Evolutionary conservation across 2,329 filamentous ascomycete species (phyloP), one percentile per base, ranked within the genome.

Genomic region (Purpureocillium lavendulum): DNA sequence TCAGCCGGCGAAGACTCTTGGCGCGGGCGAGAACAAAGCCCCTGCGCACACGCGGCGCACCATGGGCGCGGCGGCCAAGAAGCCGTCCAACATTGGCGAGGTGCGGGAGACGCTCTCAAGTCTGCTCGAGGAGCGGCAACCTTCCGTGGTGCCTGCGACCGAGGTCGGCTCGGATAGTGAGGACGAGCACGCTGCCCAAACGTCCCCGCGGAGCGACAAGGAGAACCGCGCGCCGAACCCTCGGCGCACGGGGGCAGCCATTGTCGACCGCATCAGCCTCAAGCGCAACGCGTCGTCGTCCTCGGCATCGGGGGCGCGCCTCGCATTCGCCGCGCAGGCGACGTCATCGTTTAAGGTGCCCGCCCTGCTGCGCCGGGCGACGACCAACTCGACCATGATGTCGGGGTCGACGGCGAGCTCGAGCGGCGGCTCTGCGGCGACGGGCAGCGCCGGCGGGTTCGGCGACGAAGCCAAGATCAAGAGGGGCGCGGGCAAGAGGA

Each of bases 101-200:
- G 84, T 96, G 45, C 80, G 87, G 41, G 79, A 90, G 57, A 87
- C 85, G 0, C 67, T 96, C 7, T 94, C 86, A 4, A 85, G 83
- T 58, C 72, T 96, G 9, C 80, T 95, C 13, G 88, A 94, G 17
- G 78, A 84, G 33, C 73, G 77, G 13, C 49, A 64, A 50, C 52
- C 59, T 41, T 71, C 75, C 13, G 50, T 75, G 47, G 65, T 77
- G 57, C 70, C 49, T 3, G 71, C 69, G 12, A 62, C 61, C 3
- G 57, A 58, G 33, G 49, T 42, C 26, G 58, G 49, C 10, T 59
- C 59, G 17, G 59, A 62, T 38, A 58, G 55, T 30, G 71, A 75
- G 32, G 67, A 67, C 10, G 66, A 40, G 9, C 38, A 66, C 9
- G 57, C 58, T 5, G 45, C 44, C 4, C 31, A 36, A 10, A 34